Base-by-base conservation (phyloP, 495 filamentous ascomycete genomes). In the Aspergillus campestris region DNA sequence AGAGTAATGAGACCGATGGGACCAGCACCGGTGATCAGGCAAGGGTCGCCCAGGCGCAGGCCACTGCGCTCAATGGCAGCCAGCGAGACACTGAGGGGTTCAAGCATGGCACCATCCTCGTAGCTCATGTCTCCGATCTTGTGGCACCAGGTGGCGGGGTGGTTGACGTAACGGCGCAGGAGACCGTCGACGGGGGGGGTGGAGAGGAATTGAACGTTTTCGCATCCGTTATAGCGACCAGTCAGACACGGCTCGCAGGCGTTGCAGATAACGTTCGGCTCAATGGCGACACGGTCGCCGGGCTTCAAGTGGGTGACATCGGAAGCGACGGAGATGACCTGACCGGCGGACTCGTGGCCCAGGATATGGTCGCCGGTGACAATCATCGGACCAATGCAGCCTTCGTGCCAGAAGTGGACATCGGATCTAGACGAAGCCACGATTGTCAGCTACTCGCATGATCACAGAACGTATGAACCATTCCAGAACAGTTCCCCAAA, bases 351-450 rank as follows among this genome's bases (percentile, higher is more conserved):
- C 70, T 94, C 89, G 72, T 95, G 89, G 50, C 89, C 89, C 29
- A 96, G 82, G 56, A 95, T 86, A 59, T 95, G 89, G 59, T 87
- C 83, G 52, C 78, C 82, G 43, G 75, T 76, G 28, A 96, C 89
- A 50, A 94, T 83, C 89, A 95, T 96, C 43, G 89, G 89, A 10
- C 89, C 89, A 58, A 96, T 95, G 66, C 83, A 86, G 50, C 89
- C 89, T 31, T 82, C 84, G 61, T 90, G 88, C 89, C 89, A 94
- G 75, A 96, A 96, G 69, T 95, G 89, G 28, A 96, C 81, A 65
- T 95, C 89, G 43, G 88, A 94, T 38, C 87, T 94, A 57, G 15
- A 3, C 30, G 12, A 28, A 32, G 29, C 38, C 34, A 45, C 13
- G 13, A 35, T 45, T 12, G 39, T 58, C 38, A 53, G 48, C 30